A percentile compares a stretch with the other conserved stretches of the same genome.
Conservation (phyloP, 805 yeast species). For the Starmerella riodocensis region DNA sequence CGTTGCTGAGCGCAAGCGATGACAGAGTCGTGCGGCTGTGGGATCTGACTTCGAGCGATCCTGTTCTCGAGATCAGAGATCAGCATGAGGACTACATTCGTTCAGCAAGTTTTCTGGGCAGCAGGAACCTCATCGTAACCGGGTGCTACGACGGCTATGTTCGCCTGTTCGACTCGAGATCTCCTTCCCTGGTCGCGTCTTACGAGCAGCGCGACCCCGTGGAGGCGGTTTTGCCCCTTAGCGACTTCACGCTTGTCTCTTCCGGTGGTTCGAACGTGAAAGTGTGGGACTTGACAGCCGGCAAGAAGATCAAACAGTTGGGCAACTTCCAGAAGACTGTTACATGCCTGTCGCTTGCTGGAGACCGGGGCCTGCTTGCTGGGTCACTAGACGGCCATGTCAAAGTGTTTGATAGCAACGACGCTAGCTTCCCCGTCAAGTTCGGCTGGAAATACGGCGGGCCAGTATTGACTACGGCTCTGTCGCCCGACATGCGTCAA, state of each 20-base stretch:
- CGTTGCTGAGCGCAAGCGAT: conserved; percentile 77
- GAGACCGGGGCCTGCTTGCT: conserved; percentile 69
- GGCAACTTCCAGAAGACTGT: conserved; percentile 88
- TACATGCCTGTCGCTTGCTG: conserved; percentile 64
- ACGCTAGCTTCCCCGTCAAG: conserved; percentile 61
- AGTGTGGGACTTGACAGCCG: conserved; percentile 85
- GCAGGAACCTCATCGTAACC: conserved; percentile 66
- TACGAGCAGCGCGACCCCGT: conserved; percentile 71
- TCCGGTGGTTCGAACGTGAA: conserved; percentile 73
- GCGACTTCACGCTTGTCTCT: conserved; percentile 65
- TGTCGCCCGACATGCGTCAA: conserved; percentile 78
- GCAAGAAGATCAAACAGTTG: conserved; percentile 54
- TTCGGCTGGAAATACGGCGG: conserved; percentile 97
- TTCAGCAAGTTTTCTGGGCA: conserved; percentile 62
- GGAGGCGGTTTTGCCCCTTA: conserved; percentile 65
- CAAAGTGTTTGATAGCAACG: conserved; percentile 72
- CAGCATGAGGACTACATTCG: conserved; percentile 77
- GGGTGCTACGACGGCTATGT: conserved; percentile 89
- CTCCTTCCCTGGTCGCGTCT: conserved; percentile 36
- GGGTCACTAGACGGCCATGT: conserved; percentile 97
- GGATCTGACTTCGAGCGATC: conserved; percentile 76
- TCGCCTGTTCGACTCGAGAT: conserved; percentile 72
- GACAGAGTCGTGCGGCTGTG: conserved; percentile 77
- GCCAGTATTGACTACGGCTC: conserved; percentile 79
- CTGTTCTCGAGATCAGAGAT: conserved; percentile 46